Evolutionary conservation across 192 early-diverging fungal genomes (phyloP).

Genomic region (Umbelopsis vinacea): DNA sequence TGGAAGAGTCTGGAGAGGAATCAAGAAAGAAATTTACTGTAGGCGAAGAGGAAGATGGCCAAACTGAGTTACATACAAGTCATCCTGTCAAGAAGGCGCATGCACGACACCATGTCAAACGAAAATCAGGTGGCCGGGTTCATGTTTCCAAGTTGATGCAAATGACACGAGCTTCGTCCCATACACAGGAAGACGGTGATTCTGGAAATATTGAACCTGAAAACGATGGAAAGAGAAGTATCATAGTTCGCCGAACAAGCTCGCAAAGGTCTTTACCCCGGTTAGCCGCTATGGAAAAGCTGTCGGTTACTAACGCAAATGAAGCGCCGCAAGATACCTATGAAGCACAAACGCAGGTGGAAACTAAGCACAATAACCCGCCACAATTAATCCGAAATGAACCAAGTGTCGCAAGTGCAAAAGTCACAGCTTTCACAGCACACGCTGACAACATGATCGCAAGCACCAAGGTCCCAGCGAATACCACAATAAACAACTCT

Average conservation of each 20-base stretch:
- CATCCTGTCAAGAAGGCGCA: conserved; percentile 26
- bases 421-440: conserved; percentile 9
- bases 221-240: conserved; percentile 3
- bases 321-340: neutral
- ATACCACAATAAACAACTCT: neutral
- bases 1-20: conserved; percentile 18
- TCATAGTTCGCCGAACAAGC: conserved; percentile 14
- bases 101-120: conserved; percentile 38
- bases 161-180: conserved; percentile 29
- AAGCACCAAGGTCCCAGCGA: neutral
- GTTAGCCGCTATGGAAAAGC: conserved; percentile 11
- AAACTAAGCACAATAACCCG: neutral
- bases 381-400: conserved; percentile 1
- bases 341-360: neutral
- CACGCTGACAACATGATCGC: conserved; percentile 4
- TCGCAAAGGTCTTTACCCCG: conserved; percentile 9
- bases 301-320: neutral
- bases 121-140: conserved; percentile 35
- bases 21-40: conserved; percentile 24
- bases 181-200: neutral
- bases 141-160: conserved; percentile 39
- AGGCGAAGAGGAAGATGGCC: conserved; percentile 6
- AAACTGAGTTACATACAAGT: neutral
- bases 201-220: neutral
- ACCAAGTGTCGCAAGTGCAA: conserved; percentile 8